Evolutionary conservation across 768 basidiomycete genomes (phyloP), one percentile per base, ranked within the genome.

Genomic region (Termitomyces sp.): DNA sequence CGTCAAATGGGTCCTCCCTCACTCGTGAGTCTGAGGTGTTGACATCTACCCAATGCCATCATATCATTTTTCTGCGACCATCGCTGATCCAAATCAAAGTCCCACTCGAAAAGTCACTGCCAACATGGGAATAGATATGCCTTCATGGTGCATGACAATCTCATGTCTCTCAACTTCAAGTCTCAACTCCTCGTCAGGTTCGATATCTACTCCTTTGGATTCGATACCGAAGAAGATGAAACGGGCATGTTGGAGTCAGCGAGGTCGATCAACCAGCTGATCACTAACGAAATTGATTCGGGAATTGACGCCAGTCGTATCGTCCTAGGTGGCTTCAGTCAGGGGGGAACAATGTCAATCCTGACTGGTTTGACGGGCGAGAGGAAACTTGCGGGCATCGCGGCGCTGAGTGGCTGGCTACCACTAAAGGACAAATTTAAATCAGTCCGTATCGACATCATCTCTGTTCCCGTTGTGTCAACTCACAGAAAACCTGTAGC

Each of bases 1-100:
- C 66, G 76, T 95, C 58, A 95, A 95, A 77, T 98, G 92, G 91
- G 74, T 97, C 44, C 76, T 97, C 25, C 93, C 93, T 19, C 85
- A 92, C 70, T 87, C 90, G 79, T 89, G 75, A 75, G 84, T 75
- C 44, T 35, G 3, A 2, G 35, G 5, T 19, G 17, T 31, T 48
- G 19, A 40, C 16, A 23, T 37, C 32, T 12, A 44, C 41, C 41
- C 42, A 19, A 56, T 52, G 7, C 11, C 42, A 56, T 21, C n/a
- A 27, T 44, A 29, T 52, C 27, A 38, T 35, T 57, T 17, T 38
- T 45, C 19, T 42, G n/a, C 38, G 44, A 34, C 10, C 35, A 59
- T 50, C 46, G 34, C 49, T 48, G 40, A 54, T 48, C 58, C 21
- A 25, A 38, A 47, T 46, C 45, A 41, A 65, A 85, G 85, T 17